A percentile compares a stretch with the other conserved stretches of the same genome.
These are phyloP conservation scores for Eimeria zaria DNA, from an alignment of 169 alveolate genomes.

Conservation along the genomic window DNA sequence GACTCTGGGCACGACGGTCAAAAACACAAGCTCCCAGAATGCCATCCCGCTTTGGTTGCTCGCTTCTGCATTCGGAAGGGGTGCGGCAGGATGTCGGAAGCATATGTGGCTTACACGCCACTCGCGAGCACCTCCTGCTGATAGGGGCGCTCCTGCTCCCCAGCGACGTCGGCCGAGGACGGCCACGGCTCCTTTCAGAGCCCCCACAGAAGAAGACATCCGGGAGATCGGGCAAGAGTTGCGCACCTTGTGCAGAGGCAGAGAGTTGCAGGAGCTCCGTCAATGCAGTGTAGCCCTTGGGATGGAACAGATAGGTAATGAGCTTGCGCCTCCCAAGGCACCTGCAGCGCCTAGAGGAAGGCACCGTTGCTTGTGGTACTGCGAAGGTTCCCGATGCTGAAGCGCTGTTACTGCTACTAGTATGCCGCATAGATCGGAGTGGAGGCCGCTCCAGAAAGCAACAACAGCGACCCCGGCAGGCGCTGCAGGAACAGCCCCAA, in stretches of 20 bases:
- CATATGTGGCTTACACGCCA: not conserved
- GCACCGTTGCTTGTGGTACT: not conserved
- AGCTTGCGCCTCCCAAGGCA: slow-evolving; percentile 51
- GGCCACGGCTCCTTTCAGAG: not conserved
- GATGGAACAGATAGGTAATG: slow-evolving; percentile 35
- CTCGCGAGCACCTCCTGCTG: not conserved
- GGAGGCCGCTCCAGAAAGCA: slow-evolving; percentile 26
- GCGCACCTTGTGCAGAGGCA: slow-evolving; percentile 35
- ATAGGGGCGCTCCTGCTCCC: not conserved
- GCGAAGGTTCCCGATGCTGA: slow-evolving; percentile 7
- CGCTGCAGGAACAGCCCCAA: slow-evolving; percentile 29
- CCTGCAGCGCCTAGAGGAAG: slow-evolving; percentile 25
- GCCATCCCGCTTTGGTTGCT: not conserved
- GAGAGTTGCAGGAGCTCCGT: slow-evolving; percentile 46
- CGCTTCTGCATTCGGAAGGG: not conserved
- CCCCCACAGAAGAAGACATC: slow-evolving; percentile 43
- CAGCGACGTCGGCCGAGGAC: not conserved
- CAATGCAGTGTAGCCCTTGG: slow-evolving; percentile 29
- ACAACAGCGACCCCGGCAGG: slow-evolving; percentile 58
- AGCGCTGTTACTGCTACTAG: not conserved
- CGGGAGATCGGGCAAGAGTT: slow-evolving; percentile 76
- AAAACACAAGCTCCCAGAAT: not conserved
- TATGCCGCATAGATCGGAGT: slow-evolving; percentile 12
- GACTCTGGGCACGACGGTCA: not conserved
- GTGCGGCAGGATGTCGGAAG: not conserved